Evolutionary conservation across 148 eudicot species (phyloP), one percentile per base, ranked within the genome.

Genomic region (Cornus kousa): DNA sequence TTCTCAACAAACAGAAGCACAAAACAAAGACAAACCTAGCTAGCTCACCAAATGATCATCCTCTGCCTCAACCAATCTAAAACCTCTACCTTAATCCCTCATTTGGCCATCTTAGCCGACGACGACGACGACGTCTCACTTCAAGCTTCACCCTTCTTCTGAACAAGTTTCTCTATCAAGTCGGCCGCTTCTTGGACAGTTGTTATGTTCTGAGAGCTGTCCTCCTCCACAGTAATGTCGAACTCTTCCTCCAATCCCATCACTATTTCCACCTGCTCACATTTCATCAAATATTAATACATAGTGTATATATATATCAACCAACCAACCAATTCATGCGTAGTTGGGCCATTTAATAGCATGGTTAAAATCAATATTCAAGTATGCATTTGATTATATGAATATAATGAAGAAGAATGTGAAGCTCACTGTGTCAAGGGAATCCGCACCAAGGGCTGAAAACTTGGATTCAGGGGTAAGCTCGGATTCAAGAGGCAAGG

Each of bases 231-330:
- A 17, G 74, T 78, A 24, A 86, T 83, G 32, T 50, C 81, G 9
- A 86, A 86, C 68, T 86, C 84, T 71, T 86, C 88, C 53, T 83
- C 88, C 5, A 86, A 78, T 14, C 82, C 79, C 86, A 86, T 86
- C 48, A 86, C 88, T 48, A 86, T 86, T 79, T 86, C 88, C 60
- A 86, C 88, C 88, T 86, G 65, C 50, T 13, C 78, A 23, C 23
- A 40, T 43, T 22, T 37, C 66, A 14, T 28, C 22, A 23, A 5
- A 35, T 19, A 17, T 39, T 16, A 3, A 17, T 19, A n/a, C 5
- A 17, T 3, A 17, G 5, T 20, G n/a, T n/a, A n/a, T n/a, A n/a
- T n/a, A n/a, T n/a, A n/a, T 17, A 3, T 20, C 59, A 43, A 13
- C 24, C 6, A 8, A 43, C 48, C 74, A 8, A 43, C 48, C 74